Percentiles rank a stretch among this genome's conserved stretches.
Evolutionary conservation across 75 land plant genomes (phyloP).

Genomic region (Ceratopteris richardii): DNA sequence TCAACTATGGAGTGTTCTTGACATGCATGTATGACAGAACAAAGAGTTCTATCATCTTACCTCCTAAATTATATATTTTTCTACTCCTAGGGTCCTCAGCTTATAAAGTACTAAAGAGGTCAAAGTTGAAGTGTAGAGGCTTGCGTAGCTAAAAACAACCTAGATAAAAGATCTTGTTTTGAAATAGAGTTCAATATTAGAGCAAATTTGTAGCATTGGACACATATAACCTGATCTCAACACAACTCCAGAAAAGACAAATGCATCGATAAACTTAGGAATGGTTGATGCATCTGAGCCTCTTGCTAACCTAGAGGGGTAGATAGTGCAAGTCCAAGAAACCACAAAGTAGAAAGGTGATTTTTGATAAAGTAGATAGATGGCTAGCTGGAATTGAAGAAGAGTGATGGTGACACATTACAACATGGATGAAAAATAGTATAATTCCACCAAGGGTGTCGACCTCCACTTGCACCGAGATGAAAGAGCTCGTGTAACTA

Average conservation of each 20-base stretch:
- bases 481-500: conserved; percentile 78
- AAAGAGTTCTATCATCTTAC: conserved; percentile 76
- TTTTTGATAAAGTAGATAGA: conserved; percentile 85
- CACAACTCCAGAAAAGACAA: conserved; percentile 61
- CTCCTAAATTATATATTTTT: conserved; percentile 63
- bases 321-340: conserved; percentile 79
- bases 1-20: conserved; percentile 94
- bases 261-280: conserved; percentile 68
- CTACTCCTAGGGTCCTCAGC: conserved; percentile 71
- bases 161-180: conserved; percentile 95
- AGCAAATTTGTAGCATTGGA: conserved; percentile 78
- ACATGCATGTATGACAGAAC: conserved; percentile 67
- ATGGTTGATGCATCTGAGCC: conserved; percentile 87
- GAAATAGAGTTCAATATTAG: conserved; percentile 77
- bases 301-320: conserved; percentile 73
- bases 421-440: conserved; percentile 92
- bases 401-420: conserved; percentile 98
- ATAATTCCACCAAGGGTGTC: conserved; percentile 82
- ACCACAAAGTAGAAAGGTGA: conserved; percentile 80
- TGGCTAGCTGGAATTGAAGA: conserved; percentile 98
- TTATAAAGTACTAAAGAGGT: conserved; percentile 84
- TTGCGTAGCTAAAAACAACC: conserved; percentile 76
- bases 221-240: conserved; percentile 82
- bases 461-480: conserved; percentile 93
- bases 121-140: conserved; percentile 86